A percentile compares a stretch with the other conserved stretches of the same genome.
Conservation (phyloP, 169 alveolate genomes). For the Plasmodium gonderi region DNA sequence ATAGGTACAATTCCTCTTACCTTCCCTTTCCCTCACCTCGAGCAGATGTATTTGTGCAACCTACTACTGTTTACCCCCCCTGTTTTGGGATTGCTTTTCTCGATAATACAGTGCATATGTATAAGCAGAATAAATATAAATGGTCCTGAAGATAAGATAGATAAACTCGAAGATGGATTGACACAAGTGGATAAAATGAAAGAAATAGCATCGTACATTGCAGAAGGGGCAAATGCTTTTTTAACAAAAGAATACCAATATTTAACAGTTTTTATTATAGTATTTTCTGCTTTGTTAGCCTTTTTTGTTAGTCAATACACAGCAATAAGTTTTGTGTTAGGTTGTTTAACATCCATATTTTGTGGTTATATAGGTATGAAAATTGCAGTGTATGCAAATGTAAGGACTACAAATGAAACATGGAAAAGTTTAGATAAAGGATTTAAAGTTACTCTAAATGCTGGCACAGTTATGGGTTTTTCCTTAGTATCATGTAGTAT, state of each 20-base stretch:
- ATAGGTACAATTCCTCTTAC: background rate
- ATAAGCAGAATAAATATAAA: slow-evolving; percentile 43
- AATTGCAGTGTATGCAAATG: slow-evolving; percentile 89
- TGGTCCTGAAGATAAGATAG: slow-evolving; percentile 59
- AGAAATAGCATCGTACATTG: slow-evolving; percentile 83
- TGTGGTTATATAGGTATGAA: slow-evolving; percentile 93
- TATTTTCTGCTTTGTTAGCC: slow-evolving; percentile 84
- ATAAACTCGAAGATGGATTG: slow-evolving; percentile 58
- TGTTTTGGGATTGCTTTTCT: slow-evolving; percentile 49
- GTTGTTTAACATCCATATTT: slow-evolving; percentile 90
- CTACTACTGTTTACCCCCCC: slow-evolving; percentile 56
- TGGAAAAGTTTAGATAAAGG: slow-evolving; percentile 85
- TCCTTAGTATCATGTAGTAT: slow-evolving; percentile 89
- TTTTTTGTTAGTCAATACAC: slow-evolving; percentile 82
- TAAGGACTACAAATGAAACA: slow-evolving; percentile 88
- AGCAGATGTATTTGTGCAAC: slow-evolving; percentile 37
- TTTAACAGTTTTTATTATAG: slow-evolving; percentile 84
- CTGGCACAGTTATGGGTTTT: slow-evolving; percentile 92
- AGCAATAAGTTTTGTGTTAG: slow-evolving; percentile 88
- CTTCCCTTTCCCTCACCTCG: background rate
- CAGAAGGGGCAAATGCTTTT: slow-evolving; percentile 93
- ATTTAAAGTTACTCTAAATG: slow-evolving; percentile 87
- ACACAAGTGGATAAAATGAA: slow-evolving; percentile 78
- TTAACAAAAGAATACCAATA: slow-evolving; percentile 88
- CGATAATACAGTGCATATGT: slow-evolving; percentile 46